These are phyloP conservation scores for Jasminum sambac DNA, from an alignment of 257 asterid species.

Conservation along the genomic window DNA sequence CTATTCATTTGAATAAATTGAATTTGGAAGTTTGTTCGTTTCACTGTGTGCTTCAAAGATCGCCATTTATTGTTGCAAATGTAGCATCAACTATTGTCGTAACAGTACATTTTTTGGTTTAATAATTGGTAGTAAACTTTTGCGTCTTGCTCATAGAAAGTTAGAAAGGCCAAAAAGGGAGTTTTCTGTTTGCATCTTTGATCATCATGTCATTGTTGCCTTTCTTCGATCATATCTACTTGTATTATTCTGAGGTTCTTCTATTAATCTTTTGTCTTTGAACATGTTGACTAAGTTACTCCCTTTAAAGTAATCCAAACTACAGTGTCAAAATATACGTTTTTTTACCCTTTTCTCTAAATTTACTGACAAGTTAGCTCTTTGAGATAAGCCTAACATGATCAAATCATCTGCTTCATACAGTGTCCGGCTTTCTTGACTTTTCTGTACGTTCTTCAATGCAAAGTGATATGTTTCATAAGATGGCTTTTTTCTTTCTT, in stretches of 20 bases:
- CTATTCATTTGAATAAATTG: background rate
- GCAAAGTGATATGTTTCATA: background rate
- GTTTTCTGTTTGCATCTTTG: background rate
- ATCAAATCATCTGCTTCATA: background rate
- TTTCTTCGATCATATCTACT: background rate
- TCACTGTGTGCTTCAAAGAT: background rate
- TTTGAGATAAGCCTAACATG: background rate
- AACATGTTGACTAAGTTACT: background rate
- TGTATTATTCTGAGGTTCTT: background rate
- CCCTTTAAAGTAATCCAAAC: too few species aligned
- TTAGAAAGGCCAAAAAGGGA: background rate
- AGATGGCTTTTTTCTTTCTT: constrained; percentile 6
- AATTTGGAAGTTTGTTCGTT: constrained; percentile 15
- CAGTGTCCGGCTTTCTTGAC: background rate
- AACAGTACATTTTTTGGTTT: background rate
- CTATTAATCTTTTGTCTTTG: background rate
- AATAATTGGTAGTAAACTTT: background rate
- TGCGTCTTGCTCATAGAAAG: background rate
- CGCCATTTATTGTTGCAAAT: background rate
- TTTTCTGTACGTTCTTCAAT: constrained; percentile 1
- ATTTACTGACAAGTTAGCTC: background rate
- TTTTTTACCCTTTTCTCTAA: background rate
- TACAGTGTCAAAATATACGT: too few species aligned
- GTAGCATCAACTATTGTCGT: background rate
- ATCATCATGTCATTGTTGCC: background rate